These are phyloP conservation scores for Russula compacta DNA, from an alignment of 768 basidiomycete species.

Conservation along the genomic window DNA sequence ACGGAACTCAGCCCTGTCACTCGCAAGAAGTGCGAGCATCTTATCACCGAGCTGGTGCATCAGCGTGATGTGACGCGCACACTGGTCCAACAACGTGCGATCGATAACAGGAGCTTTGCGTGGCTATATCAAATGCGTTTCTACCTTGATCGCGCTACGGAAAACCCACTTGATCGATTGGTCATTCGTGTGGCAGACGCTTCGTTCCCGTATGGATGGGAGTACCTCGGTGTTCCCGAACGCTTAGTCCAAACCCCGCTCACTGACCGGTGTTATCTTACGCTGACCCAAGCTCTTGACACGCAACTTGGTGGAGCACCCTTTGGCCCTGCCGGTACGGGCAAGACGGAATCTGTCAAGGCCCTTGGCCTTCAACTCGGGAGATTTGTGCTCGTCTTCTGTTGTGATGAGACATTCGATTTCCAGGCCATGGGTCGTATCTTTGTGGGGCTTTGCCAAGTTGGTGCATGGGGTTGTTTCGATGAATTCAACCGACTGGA, in stretches of 20 bases:
- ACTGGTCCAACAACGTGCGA: conserved; percentile 56
- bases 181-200: conserved; percentile 83
- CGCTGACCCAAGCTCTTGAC: conserved; percentile 90
- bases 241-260: conserved; percentile 96
- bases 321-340: conserved; percentile 93
- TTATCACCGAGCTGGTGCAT: conserved; percentile 98
- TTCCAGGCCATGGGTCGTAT: conserved; percentile 99
- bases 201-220: conserved; percentile 94
- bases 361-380: conserved; percentile 96
- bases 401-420: conserved; percentile 98
- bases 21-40: conserved; percentile 96
- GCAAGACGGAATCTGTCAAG: conserved; percentile 99
- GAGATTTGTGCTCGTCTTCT: conserved; percentile 99
- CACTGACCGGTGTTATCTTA: conserved; percentile 94
- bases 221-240: conserved; percentile 95
- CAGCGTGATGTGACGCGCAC: conserved; percentile 89
- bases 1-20: conserved; percentile 82
- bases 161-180: conserved; percentile 74
- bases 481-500: conserved; percentile 98
- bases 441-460: conserved; percentile 96
- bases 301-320: conserved; percentile 95
- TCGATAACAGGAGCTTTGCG: conserved; percentile 64
- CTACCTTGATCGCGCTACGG: conserved; percentile 67
- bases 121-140: conserved; percentile 99
- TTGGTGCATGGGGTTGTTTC: conserved; percentile 98